Base-by-base conservation (phyloP, 345 rosid species). In the Pistacia integerrima region DNA sequence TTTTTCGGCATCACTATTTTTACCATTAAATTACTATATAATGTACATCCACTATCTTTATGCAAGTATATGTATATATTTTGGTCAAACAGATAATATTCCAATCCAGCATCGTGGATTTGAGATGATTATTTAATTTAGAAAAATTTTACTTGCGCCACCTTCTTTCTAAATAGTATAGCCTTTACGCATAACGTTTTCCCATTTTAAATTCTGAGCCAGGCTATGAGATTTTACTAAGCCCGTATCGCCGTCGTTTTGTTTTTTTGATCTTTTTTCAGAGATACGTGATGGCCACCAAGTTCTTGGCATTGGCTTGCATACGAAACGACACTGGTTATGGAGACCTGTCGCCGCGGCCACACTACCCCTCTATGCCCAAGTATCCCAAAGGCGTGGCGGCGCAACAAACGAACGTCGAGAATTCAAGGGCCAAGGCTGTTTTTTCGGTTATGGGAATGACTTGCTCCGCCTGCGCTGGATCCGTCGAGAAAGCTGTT, bases 391-490 rank as follows among this genome's bases (percentile, higher is more conserved):
- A 49, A 75, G 95, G 90, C 1, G 84, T 83, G 11, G 81, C 87
- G 60, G 80, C 35, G 22, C 75, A 51, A n/a, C 81, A 76, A 60
- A 69, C 84, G 49, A 64, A 73, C n/a, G 76, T 58, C 14, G 80
- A 64, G 63, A 79, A 78, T 4, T 79, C 91, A 5, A 86, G 84
- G 76, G 77, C 85, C 46, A 88, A 80, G 74, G 97, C 90, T 20
- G 77, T 88, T 59, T 90, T 91, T 35, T 82, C 87, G 3, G 98
- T 94, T 4, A n/a, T 67, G 3, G 98, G 98, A 67, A 90, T 94
- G 98, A 88, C 93, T 0, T 91, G 95, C 76, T 86, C 98, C 2
- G 98, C 98, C 44, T 94, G 98, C 63, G 97, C 97, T 6, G 98
- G 94, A 28, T 94, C 98, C 35, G 90, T 92, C 38, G 98, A 94